Evolutionary conservation across 495 filamentous ascomycete genomes (phyloP), one percentile per base, ranked within the genome.

Genomic region (Trichoderma reesei): DNA sequence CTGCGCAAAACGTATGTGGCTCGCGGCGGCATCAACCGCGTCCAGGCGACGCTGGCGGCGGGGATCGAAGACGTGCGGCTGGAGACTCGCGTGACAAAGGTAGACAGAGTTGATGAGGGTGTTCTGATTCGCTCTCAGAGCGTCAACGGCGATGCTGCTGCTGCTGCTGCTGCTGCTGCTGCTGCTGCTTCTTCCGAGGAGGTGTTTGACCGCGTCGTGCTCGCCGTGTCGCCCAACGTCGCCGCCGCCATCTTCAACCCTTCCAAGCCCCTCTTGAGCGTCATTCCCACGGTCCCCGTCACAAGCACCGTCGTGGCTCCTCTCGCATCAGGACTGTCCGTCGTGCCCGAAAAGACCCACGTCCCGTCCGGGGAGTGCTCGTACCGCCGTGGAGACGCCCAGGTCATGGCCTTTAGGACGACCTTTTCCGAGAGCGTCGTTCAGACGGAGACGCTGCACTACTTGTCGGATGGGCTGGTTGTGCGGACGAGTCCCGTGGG

Each of bases 161-260:
- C n/a, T n/a, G n/a, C n/a, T n/a, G n/a, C n/a, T n/a, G n/a, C n/a
- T n/a, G n/a, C n/a, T n/a, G n/a, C n/a, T n/a, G n/a, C n/a, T n/a
- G n/a, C n/a, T n/a, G n/a, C n/a, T n/a, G n/a, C 37, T 13, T n/a
- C 63, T 11, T 41, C 56, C n/a, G 64, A 68, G 63, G 65, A 68
- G 13, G n/a, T 64, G 37, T 77, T 81, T 62, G 78, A 81, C 38
- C 62, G 67, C 16, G 77, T 78, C 2, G 70, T 83, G 8, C 68
- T 82, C 0, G 81, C 81, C 4, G 76, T 82, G 0, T 72, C 78
- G 26, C 80, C 80, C 0, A 68, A 78, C 63, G 70, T 78, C 10
- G 73, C 74, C 0, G 75, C 69, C 3, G 66, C 65, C 13, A 78
- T 85, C 14, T 82, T 78, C 61, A 38, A 71, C 7, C 76, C 80